phyloP scores from a whole-genome alignment of 1,284 basidiomycete species.

The Kwoniella shivajii region DNA sequence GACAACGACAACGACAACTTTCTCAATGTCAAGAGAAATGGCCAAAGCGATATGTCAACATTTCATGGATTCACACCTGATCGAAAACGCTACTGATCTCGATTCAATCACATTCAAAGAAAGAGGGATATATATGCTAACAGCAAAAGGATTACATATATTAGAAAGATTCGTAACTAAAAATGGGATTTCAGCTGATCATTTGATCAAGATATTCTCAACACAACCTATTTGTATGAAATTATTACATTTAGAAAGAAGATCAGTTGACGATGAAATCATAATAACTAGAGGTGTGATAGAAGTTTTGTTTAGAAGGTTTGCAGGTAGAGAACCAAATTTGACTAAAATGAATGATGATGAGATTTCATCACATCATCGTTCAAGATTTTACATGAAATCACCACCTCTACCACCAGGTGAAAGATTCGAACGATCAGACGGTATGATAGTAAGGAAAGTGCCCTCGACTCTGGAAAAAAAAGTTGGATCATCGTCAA shows the following conservation, averaged over 20 bases:
- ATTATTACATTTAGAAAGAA: conserved; percentile 91
- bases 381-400: conserved; percentile 44
- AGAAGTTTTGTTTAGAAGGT: conserved; percentile 91
- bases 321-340: conserved; percentile 84
- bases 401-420: conserved; percentile 27
- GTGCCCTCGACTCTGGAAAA: conserved; percentile 7
- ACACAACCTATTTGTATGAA: conserved; percentile 98
- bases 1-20: conserved; percentile 98
- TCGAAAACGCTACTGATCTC: conserved; percentile 93
- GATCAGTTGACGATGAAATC: conserved; percentile 92
- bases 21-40: conserved; percentile 99
- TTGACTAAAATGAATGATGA: conserved; percentile 56
- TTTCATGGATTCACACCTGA: conserved; percentile 97
- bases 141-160: conserved; percentile 96
- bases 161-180: conserved; percentile 98
- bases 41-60: conserved; percentile 99
- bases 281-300: conserved; percentile 92
- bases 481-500: conserved; percentile 4
- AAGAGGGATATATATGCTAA: conserved; percentile 91
- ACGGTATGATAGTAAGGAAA: conserved; percentile 54
- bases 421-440: conserved; percentile 55
- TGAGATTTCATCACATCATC: conserved; percentile 49
- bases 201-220: conserved; percentile 85
- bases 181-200: conserved; percentile 92
- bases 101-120: conserved; percentile 91